Percentiles rank a stretch among this genome's conserved stretches.
Conservation (phyloP, 2,329 filamentous ascomycete species). For the Clathrospora elynae region DNA sequence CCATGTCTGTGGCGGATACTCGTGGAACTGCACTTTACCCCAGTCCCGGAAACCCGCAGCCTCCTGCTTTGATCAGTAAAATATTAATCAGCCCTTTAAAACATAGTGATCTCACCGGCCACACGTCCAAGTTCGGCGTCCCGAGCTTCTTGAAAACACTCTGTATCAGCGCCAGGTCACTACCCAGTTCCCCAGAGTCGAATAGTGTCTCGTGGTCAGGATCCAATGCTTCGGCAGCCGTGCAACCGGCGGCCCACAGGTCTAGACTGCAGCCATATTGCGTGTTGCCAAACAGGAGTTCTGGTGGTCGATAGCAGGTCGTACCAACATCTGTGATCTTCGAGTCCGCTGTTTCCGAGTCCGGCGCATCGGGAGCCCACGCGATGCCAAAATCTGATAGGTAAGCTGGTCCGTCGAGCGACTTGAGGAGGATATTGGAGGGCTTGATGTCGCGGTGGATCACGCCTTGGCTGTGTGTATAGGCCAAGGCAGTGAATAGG, state of each 20-base stretch:
- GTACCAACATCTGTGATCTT: slow-evolving; percentile 96
- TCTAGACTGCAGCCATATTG: slow-evolving; percentile 76
- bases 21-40: slow-evolving; percentile 79
- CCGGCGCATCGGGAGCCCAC: slow-evolving; percentile 68
- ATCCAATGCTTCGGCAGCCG: slow-evolving; percentile 76
- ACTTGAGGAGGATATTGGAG: slow-evolving; percentile 78
- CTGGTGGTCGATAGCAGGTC: slow-evolving; percentile 86
- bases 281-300: slow-evolving; percentile 83
- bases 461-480: slow-evolving; percentile 75
- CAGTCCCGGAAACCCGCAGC: slow-evolving; percentile 78
- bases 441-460: slow-evolving; percentile 96
- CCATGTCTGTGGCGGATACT: slow-evolving; percentile 73
- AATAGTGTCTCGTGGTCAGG: slow-evolving; percentile 69
- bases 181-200: slow-evolving; percentile 86
- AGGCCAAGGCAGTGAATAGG: slow-evolving; percentile 70
- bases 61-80: slow-evolving; percentile 52
- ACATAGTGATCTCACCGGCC: slow-evolving; percentile 67
- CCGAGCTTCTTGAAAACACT: slow-evolving; percentile 93
- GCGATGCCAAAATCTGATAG: slow-evolving; percentile 92
- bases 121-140: slow-evolving; percentile 77
- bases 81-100: background rate
- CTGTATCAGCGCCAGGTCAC: slow-evolving; percentile 85
- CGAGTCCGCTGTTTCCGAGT: slow-evolving; percentile 65
- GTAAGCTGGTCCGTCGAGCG: slow-evolving; percentile 71
- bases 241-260: slow-evolving; percentile 86